Evolutionary conservation across 306 rosid species (phyloP), one percentile per base, ranked within the genome.

Genomic region (Prunus mira): DNA sequence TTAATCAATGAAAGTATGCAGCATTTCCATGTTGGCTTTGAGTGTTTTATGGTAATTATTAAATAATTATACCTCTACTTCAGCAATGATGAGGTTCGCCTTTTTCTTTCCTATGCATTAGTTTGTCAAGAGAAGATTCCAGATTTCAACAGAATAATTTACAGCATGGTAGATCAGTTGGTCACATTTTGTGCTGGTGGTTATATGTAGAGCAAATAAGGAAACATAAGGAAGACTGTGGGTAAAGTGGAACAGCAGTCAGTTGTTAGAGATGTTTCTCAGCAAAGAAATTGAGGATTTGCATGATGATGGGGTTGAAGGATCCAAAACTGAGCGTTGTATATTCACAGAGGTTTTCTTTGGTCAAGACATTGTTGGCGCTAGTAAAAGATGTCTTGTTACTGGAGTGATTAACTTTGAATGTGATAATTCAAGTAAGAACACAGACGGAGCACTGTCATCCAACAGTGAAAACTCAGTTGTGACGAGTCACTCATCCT

Each of bases 271-370:
- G 73, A 91, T 87, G 89, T 84, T 80, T 41, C 75, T 34, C 45
- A 51, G 38, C 75, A 80, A 82, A 74, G 86, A 74, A 79, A 85
- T 84, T 65, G 89, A 84, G 65, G 90, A 88, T 82, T 84, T 92
- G 77, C 86, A 72, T 41, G 89, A 91, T 82, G 96, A 90, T 88
- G 84, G 78, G 74, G 86, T 91, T 69, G 98, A 95, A 78, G 98
- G 97, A 68, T 95, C 97, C 9, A 82, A 84, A 68, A 82, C 75
- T 69, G 98, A 92, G 88, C 83, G 71, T 58, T 71, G 66, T 80
- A 89, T 92, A 88, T 95, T 89, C 81, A 87, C 76, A 54, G 97
- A 92, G 82, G 82, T 84, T 50, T 89, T 95, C 88, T 90, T 88
- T 51, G 82, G 92, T 67, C 81, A 73, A 76, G 86, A 74, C 41